Base-by-base conservation (phyloP, 106 monocot species). In the Ottelia alismoides region DNA sequence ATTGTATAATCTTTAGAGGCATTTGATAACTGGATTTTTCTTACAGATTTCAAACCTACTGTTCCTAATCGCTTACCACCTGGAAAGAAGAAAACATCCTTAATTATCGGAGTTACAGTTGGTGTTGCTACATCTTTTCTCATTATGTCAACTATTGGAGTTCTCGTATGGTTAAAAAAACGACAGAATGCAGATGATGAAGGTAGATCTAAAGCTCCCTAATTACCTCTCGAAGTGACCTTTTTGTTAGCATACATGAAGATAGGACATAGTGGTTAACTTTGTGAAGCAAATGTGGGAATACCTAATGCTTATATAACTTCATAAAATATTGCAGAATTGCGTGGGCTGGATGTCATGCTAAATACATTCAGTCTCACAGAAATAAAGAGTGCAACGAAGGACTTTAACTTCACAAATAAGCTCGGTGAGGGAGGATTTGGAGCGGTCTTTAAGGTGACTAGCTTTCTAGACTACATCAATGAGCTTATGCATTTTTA, bases 1-100 rank as follows among this genome's bases (percentile, higher is more conserved):
- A 12, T 12, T 3, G 16, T 28, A 4, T 43, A 25, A 1, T 44
- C 28, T n/a, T 26, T 18, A 18, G n/a, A 0, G 6, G 12, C 17
- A 22, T 29, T 29, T 45, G 9, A 44, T 9, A 2, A 14, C 17
- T n/a, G 4, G 5, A 28, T 14, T 53, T 44, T 35, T 57, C 11
- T 18, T 28, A 25, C 53, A 69, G 68, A 69, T 53, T 69, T 69
- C 68, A 52, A 10, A 22, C 68, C 68, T 28, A 69, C 60, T 43
- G 68, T 69, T 29, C 26, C 29, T 17, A 53, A 60, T 25, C 60
- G 45, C 20, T 20, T 51, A 27, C 43, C 60, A 62, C 20, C 50
- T 2, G 52, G n/a, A 11, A 52, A 53, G 3, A 65, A 53, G 1
- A 69, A 27, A 1, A 69, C 5, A 21, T 51, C 17, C 28, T 28